Conservation (phyloP, 2,329 filamentous ascomycete genomes). For the Grosmannia penicillata region DNA sequence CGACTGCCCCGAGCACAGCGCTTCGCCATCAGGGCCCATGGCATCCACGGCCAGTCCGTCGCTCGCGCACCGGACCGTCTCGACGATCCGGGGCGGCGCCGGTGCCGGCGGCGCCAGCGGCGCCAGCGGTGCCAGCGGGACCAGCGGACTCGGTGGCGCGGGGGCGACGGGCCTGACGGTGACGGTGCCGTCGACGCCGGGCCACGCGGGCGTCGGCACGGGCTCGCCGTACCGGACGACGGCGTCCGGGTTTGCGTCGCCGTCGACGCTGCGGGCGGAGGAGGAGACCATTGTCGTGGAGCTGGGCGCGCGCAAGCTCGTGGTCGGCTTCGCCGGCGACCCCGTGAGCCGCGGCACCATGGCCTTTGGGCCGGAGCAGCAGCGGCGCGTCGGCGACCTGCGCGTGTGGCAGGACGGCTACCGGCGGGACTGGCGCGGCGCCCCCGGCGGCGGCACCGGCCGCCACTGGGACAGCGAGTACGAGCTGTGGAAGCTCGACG, state of each 20-base stretch:
- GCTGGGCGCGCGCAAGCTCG: constrained; percentile 62
- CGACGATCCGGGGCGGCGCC: constrained; percentile 31
- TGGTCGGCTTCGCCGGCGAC: constrained; percentile 79
- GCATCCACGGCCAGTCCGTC: constrained; percentile 26
- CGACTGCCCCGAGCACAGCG: no score
- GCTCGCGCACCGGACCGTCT: constrained; percentile 42
- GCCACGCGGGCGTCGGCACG: constrained; percentile 10
- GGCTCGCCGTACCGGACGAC: constrained; percentile 44
- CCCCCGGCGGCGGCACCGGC: constrained; percentile 10
- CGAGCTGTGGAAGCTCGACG: constrained; percentile 68
- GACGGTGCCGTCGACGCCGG: constrained; percentile 8
- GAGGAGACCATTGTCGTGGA: constrained; percentile 80
- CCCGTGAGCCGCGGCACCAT: constrained; percentile 56
- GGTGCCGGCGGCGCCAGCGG: neutral
- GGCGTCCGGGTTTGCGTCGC: constrained; percentile 40
- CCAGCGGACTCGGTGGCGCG: constrained; percentile 7
- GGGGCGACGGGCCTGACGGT: neutral
- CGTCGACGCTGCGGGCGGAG: constrained; percentile 52
- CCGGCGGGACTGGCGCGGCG: constrained; percentile 29
- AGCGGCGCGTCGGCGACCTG: constrained; percentile 70
- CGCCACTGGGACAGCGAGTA: constrained; percentile 47
- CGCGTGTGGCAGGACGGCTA: constrained; percentile 49
- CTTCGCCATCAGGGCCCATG: constrained; percentile 20
- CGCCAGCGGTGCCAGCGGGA: constrained; percentile 14
- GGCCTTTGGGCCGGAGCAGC: constrained; percentile 59